Base-by-base conservation (phyloP, 2,329 filamentous ascomycete genomes). In the Gyromitra esculenta region DNA sequence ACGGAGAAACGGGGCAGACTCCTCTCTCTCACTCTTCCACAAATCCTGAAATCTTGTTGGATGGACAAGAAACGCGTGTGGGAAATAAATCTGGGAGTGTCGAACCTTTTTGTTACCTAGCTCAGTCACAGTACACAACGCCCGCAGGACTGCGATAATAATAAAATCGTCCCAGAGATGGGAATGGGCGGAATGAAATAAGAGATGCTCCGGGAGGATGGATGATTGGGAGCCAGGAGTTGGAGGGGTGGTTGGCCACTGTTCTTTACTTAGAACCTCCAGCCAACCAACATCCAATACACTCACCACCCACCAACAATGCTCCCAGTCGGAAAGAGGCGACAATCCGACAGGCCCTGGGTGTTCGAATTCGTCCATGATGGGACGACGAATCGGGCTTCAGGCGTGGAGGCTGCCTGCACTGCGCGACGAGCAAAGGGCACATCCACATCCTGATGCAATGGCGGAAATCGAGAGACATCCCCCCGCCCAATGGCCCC, bases 211-310 rank as follows among this genome's bases (percentile, higher is more conserved):
- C 45, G 64, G 7, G 15, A 18, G 18, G 63, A 62, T 25, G 54
- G n/a, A 62, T 73, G 70, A 73, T 73, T 73, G 70, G 70, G 52
- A 62, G 25, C 37, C n/a, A 59, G 56, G 39, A 59, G 25, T 59
- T 31, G 11, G 64, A 35, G 21, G 57, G 48, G 63, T 65, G 52
- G 64, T 74, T 64, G 65, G 72, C 48, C 25, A 52, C 48, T 13
- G 66, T 64, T 71, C 72, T 75, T 75, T 75, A 70, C 72, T 75
- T 75, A 70, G 72, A 57, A 69, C 37, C n/a, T 60, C 37, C 31
- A 64, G 48, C 65, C 57, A 70, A 70, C 72, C 71, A 74, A 68
- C 71, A 25, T 48, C 37, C 31, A 70, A 68, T 21, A 1, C 41
- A 68, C 71, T 65, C 64, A 63, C 72, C 70, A 39, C 57, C 69